Evolutionary conservation across 441 rosid species (phyloP), one percentile per base, ranked within the genome.

Genomic region (Brassica hybrid): DNA sequence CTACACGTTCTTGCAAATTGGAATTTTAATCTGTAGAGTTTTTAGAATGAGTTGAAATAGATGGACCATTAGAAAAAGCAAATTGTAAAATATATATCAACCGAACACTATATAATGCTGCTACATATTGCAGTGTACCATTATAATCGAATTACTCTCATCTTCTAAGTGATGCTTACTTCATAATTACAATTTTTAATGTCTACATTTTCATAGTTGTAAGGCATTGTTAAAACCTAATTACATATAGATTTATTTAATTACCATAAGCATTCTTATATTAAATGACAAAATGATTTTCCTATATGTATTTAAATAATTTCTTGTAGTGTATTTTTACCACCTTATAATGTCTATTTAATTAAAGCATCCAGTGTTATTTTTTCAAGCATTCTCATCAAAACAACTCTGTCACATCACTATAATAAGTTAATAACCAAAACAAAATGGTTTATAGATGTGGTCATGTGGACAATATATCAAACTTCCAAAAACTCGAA

Each of bases 381-480:
- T 34, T 34, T 61, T 54, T 54, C 5, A 17, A 54, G 23, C 59
- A 54, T 54, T 19, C 6, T 21, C n/a, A 58, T 27, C 14, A 19
- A 58, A 58, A 58, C n/a, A 3, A 63, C 52, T 50, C 21, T 19
- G 69, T 9, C 16, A 73, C 32, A 23, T 65, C 71, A 54, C 6
- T 10, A 52, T 43, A 43, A 43, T 43, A 43, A 12, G 43, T 8
- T 30, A 63, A 32, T n/a, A 36, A 23, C 58, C 7, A 36, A 12
- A 34, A 2, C n/a, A 58, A 58, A 11, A 11, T 25, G 21, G 61
- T 62, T 50, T 75, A 27, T 58, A 75, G 11, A 66, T 43, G 67
- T n/a, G n/a, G n/a, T n/a, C n/a, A n/a, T n/a, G n/a, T 75, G 36
- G 78, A 75, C 72, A 57, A n/a, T 57, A 17, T 74, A 74, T 38